These are phyloP conservation scores for Durotheca rogersii DNA, from an alignment of 495 filamentous ascomycete species.

Conservation along the genomic window DNA sequence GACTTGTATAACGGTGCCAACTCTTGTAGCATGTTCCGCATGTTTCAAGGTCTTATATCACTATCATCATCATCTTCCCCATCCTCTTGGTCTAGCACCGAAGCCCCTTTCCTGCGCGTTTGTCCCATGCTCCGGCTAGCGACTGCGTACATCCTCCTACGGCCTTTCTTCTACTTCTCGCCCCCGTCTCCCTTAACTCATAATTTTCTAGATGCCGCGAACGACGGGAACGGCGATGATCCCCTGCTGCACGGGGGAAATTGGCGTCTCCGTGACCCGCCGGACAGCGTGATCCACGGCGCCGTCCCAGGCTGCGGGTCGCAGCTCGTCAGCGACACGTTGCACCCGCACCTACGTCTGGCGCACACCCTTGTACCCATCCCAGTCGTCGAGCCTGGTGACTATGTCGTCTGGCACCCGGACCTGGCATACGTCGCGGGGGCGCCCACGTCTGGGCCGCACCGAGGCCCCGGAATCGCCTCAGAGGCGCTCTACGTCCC, in stretches of 20 bases:
- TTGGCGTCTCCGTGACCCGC: conserved; percentile 41
- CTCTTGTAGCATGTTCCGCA: conserved; percentile 80
- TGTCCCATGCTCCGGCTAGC: conserved; percentile 74
- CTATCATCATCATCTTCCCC: conserved; percentile 67
- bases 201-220: too few species aligned
- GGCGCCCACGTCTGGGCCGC: conserved; percentile 45
- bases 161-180: conserved; percentile 73
- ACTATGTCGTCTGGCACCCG: conserved; percentile 90
- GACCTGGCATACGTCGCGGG: conserved; percentile 48
- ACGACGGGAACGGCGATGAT: too few species aligned
- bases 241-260: conserved; percentile 30
- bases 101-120: conserved; percentile 68
- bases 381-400: conserved; percentile 72
- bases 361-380: conserved; percentile 69
- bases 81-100: too few species aligned
- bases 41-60: conserved; percentile 83
- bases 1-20: conserved; percentile 83
- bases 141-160: conserved; percentile 80
- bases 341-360: conserved; percentile 78
- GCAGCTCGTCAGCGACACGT: conserved; percentile 66
- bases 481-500: conserved; percentile 70
- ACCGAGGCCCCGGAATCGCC: too few species aligned
- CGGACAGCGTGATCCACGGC: conserved; percentile 65
- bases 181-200: background rate
- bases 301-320: conserved; percentile 67